These are phyloP conservation scores for Tricladium varicosporioides DNA, from an alignment of 2,329 filamentous ascomycete species.

Conservation along the genomic window DNA sequence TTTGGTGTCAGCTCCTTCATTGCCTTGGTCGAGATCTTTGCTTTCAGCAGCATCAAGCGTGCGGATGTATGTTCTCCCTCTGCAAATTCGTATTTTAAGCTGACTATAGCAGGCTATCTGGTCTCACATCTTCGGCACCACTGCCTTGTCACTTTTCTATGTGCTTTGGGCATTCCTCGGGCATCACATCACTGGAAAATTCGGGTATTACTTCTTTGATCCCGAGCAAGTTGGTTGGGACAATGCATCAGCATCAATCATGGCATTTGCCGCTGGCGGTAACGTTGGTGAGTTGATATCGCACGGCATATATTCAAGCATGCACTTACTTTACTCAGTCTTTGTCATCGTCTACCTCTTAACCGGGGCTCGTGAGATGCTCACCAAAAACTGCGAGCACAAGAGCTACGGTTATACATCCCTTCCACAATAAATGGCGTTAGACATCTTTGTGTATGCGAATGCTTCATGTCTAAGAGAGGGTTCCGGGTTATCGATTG, in stretches of 20 bases:
- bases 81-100: slow-evolving; percentile 1
- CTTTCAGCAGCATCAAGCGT: slow-evolving; percentile 33
- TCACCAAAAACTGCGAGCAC: slow-evolving; percentile 20
- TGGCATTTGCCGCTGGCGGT: slow-evolving; percentile 19
- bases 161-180: slow-evolving; percentile 33
- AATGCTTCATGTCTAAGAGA: not conserved
- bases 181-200: slow-evolving; percentile 26
- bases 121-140: slow-evolving; percentile 25
- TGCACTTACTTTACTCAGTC: slow-evolving; percentile 14
- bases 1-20: slow-evolving; percentile 29
- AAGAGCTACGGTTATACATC: slow-evolving; percentile 22
- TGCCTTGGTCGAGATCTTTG: slow-evolving; percentile 33
- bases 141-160: slow-evolving; percentile 26
- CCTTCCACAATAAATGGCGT: slow-evolving; percentile 20
- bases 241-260: slow-evolving; percentile 21
- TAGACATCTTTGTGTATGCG: not conserved
- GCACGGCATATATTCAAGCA: no score
- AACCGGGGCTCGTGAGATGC: slow-evolving; percentile 22
- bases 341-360: slow-evolving; percentile 24
- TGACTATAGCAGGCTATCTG: slow-evolving; percentile 25
- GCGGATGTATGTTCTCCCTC: slow-evolving; percentile 26
- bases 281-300: slow-evolving; percentile 26
- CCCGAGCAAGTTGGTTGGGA: slow-evolving; percentile 28
- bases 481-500: no score
- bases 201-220: slow-evolving; percentile 33